Base-by-base conservation (phyloP, 108 stramenopile genomes). In the Bacterosira constricta region DNA sequence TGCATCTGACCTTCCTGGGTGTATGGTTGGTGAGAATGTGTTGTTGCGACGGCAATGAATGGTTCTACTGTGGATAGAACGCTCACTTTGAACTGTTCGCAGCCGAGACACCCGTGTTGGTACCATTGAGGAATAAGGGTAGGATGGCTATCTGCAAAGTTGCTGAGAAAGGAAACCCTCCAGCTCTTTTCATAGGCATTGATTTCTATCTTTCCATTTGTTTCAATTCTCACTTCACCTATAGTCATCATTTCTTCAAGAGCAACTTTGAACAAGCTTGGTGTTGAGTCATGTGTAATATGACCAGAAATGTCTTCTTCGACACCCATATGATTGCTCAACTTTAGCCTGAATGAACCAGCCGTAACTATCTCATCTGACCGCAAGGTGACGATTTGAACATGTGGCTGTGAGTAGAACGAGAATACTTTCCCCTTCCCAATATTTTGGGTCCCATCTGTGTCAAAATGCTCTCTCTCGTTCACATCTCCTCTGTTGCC, bases 341-440 rank as follows among this genome's bases (percentile, higher is more conserved):
- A 62, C 9, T 36, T 51, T 20, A 83, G 38, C 41, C 49, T 30
- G 49, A 82, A 86, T 7, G 86, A 70, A n/a, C 85, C 86, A 6
- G 66, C 39, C 11, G 35, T 35, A n/a, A 83, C 66, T n/a, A 67
- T 77, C 42, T 81, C 80, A 53, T 77, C 86, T 11, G 84, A 83
- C 1, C 41, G 56, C 27, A 86, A 63, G 0, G 57, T 83, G 6
- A 85, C 61, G 30, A 65, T 31, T 55, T 83, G 82, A 42, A 83
- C 66, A 20, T 81, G 77, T 9, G 86, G 88, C 57, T 49, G 57
- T 13, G 68, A 71, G 74, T 79, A 82, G 71, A 86, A 91, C 7
- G 83, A 69, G 63, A 85, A 91, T 8, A 84, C 90, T 60, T 84
- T 87, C 13, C 90, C 90, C 49, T 69, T 77, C 26, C 86, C 77